Conservation (phyloP, 441 rosid genomes). For the Biscutella auriculata region DNA sequence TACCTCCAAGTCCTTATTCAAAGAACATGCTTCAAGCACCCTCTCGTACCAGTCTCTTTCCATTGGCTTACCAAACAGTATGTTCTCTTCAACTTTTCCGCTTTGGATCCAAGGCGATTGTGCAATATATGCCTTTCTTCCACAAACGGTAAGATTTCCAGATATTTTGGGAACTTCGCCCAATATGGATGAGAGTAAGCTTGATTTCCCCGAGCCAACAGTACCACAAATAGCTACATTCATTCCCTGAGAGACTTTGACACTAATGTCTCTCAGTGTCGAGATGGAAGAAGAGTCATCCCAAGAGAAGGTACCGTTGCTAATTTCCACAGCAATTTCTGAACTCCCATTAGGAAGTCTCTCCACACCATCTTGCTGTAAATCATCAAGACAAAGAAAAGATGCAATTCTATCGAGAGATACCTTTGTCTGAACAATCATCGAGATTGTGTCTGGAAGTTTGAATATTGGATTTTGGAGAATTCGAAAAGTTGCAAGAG, state of each 20-base stretch:
- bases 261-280: conserved; percentile 23
- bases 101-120: conserved; percentile 95
- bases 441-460: conserved; percentile 33
- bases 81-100: conserved; percentile 67
- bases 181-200: conserved; percentile 34
- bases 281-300: conserved; percentile 22
- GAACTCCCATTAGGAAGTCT: conserved; percentile 16
- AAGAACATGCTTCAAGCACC: conserved; percentile 58
- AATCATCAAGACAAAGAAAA: conserved; percentile 33
- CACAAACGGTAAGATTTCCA: conserved; percentile 29
- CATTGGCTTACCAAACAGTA: conserved; percentile 65
- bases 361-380: conserved; percentile 22
- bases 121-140: conserved; percentile 63
- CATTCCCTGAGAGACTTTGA: conserved; percentile 24
- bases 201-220: conserved; percentile 45
- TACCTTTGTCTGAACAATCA: conserved; percentile 40
- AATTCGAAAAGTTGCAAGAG: conserved; percentile 37
- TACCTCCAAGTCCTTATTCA: conserved; percentile 63
- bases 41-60: conserved; percentile 46
- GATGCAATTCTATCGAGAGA: conserved; percentile 32
- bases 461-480: conserved; percentile 26
- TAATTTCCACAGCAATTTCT: conserved; percentile 16
- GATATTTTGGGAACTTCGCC: conserved; percentile 30
- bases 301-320: conserved; percentile 30
- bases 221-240: conserved; percentile 33